Conservation (phyloP, 192 early-diverging fungal genomes). For the Endogone sp. region DNA sequence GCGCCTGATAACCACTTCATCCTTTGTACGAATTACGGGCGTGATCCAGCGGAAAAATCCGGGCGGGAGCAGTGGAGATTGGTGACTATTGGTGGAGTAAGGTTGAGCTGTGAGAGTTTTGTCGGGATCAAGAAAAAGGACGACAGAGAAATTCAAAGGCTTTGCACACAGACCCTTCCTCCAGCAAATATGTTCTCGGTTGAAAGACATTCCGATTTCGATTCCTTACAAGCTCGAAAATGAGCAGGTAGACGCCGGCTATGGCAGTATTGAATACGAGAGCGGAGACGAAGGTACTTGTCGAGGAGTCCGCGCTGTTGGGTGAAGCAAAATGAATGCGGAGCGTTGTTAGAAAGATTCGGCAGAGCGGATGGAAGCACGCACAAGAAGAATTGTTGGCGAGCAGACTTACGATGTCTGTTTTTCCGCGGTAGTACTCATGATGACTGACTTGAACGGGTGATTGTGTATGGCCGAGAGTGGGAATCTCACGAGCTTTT, state of each 20-base stretch:
- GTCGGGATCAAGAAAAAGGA: too few species aligned
- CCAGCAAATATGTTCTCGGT: constrained; percentile 63
- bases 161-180: too few species aligned
- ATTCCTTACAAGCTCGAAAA: constrained; percentile 65
- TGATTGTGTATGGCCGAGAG: too few species aligned
- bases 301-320: constrained; percentile 34
- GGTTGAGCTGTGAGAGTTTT: too few species aligned
- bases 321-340: too few species aligned
- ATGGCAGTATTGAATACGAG: constrained; percentile 63
- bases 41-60: constrained; percentile 44
- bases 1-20: constrained; percentile 48
- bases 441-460: background rate
- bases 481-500: too few species aligned
- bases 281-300: constrained; percentile 64
- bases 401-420: background rate
- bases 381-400: too few species aligned
- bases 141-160: too few species aligned
- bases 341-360: background rate
- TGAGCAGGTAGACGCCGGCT: constrained; percentile 42
- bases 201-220: constrained; percentile 63
- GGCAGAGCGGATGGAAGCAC: background rate
- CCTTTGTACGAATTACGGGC: constrained; percentile 44
- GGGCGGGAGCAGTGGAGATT: background rate
- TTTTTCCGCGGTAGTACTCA: background rate
- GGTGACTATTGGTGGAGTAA: background rate